These are phyloP conservation scores for Oryza nivara DNA, from an alignment of 176 grass and related monocot species.

Conservation along the genomic window DNA sequence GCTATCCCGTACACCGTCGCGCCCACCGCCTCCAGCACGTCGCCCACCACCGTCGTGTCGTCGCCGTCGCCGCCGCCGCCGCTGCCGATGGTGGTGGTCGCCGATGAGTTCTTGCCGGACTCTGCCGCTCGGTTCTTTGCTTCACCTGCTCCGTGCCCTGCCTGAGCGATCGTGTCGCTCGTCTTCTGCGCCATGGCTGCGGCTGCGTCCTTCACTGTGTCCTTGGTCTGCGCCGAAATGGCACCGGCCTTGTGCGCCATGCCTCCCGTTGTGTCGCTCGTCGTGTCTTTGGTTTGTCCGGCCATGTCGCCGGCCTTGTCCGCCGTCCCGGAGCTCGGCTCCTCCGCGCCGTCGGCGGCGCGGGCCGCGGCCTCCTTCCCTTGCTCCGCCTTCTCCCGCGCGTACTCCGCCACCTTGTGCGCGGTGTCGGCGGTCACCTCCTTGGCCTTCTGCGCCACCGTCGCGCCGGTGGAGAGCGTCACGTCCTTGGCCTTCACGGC, in stretches of 20 bases:
- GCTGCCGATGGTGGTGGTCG: background rate
- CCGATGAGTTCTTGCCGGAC: background rate
- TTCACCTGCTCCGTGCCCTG: constrained; percentile 5
- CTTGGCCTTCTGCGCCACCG: constrained; percentile 56
- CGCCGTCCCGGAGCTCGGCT: constrained; percentile 13
- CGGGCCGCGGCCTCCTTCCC: constrained; percentile 37
- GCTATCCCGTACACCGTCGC: constrained; percentile 60
- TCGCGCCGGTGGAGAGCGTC: constrained; percentile 39
- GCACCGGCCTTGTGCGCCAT: constrained; percentile 11
- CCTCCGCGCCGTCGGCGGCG: constrained; percentile 39
- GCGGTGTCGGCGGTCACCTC: constrained; percentile 47
- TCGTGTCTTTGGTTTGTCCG: background rate
- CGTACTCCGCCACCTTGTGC: constrained; percentile 43
- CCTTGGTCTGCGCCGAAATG: background rate
- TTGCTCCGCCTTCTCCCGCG: constrained; percentile 43
- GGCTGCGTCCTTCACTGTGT: constrained; percentile 36
- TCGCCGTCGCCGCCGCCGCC: background rate
- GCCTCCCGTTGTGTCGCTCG: constrained; percentile 7
- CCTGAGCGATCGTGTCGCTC: constrained; percentile 20
- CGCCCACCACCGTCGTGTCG: constrained; percentile 40
- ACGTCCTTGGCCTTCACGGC: constrained; percentile 61
- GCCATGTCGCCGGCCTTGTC: constrained; percentile 44
- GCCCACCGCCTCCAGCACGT: constrained; percentile 65
- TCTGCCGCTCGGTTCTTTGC: background rate
- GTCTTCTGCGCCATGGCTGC: constrained; percentile 41